Evolutionary conservation across 1,284 basidiomycete species (phyloP).

Genomic region (Mycena sp.): DNA sequence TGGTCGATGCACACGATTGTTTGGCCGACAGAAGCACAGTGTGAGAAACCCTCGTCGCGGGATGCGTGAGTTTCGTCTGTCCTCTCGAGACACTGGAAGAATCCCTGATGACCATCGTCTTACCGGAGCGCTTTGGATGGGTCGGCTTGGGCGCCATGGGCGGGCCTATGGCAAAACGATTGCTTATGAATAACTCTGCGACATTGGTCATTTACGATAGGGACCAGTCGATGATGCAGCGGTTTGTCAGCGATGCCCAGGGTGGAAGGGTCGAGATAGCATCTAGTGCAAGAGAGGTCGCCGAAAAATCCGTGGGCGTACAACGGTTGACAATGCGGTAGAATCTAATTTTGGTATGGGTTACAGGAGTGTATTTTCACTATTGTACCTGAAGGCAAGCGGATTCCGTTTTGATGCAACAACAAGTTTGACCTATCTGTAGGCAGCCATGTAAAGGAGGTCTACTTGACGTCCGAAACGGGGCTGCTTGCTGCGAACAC

Average conservation of each 20-base stretch:
- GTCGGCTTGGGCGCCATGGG: conserved; percentile 53
- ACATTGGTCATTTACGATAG: conserved; percentile 46
- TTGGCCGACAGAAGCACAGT: conserved; percentile 9
- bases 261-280: conserved; percentile 34
- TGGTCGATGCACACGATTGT: conserved; percentile 6
- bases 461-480: conserved; percentile 44
- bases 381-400: conserved; percentile 50
- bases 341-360: not conserved
- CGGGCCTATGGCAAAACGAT: conserved; percentile 50
- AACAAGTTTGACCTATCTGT: not conserved
- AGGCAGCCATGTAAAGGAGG: conserved; percentile 49
- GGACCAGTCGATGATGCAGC: conserved; percentile 36
- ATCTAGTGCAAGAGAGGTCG: conserved; percentile 43
- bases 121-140: conserved; percentile 45
- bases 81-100: too few species aligned
- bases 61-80: not conserved
- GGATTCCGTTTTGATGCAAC: not conserved
- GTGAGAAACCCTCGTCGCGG: conserved; percentile 5
- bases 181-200: conserved; percentile 41
- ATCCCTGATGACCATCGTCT: conserved; percentile 24
- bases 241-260: conserved; percentile 36
- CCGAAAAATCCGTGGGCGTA: conserved; percentile 45
- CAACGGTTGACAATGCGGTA: not conserved
- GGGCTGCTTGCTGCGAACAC: conserved; percentile 45
- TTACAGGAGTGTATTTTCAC: conserved; percentile 47